Base-by-base conservation (phyloP, 345 rosid species). In the Pugionium dolabratum region DNA sequence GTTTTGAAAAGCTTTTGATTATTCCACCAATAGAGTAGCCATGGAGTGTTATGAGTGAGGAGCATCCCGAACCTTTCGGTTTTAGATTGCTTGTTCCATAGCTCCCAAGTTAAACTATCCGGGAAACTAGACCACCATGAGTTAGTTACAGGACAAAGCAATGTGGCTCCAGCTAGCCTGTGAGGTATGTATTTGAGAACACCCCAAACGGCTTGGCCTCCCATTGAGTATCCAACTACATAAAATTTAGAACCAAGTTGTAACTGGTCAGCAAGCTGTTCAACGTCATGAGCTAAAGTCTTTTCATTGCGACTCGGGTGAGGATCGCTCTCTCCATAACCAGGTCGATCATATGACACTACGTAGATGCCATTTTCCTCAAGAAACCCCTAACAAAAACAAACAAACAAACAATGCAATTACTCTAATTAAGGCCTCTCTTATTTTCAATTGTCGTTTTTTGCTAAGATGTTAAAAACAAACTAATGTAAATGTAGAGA, bases 221-320 rank as follows among this genome's bases (percentile, higher is more conserved):
- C 98, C 70, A 69, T 56, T 39, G 78, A 63, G 33, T 61, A 63
- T 30, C 74, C 78, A 42, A 75, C 53, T 47, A 93, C 82, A 45
- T 86, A 82, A 69, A 89, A 93, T 33, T 76, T 90, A 2, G 87
- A 54, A 26, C 98, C 96, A 55, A 93, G 73, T 69, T 89, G 80
- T 81, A 93, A 67, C 60, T 81, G 82, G 72, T 93, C 96, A n/a
- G 91, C 97, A 25, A 93, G 79, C 74, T 89, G 90, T 78, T 90
- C 84, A 64, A 87, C 73, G 68, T 90, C 96, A 57, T 71, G 69
- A 44, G 97, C 98, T 72, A 86, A 90, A 56, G 78, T 87, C 73
- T 77, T 87, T 73, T 89, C 95, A 1, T 43, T 59, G 10, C 78
- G 78, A 9, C 10, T 1, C 1, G 70, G 41, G 3, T 69, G 59